Evolutionary conservation across 768 basidiomycete genomes (phyloP).

Genomic region (Sarcodon aspratus): DNA sequence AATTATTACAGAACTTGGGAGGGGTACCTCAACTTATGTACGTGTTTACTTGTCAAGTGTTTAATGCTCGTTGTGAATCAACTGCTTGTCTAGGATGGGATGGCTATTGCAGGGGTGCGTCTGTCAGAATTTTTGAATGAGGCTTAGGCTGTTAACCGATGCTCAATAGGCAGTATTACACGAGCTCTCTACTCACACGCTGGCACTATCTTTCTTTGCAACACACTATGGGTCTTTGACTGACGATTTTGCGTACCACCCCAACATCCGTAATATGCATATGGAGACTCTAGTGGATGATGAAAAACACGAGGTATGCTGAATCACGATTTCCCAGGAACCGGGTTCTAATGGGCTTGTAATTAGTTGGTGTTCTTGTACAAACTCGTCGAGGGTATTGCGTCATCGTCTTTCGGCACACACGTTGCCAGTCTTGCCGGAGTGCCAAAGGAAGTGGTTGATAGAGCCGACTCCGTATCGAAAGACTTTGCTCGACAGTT

Average conservation of each 20-base stretch:
- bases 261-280: constrained; percentile 89
- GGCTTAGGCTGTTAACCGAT: not conserved
- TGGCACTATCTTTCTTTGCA: constrained; percentile 91
- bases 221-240: constrained; percentile 96
- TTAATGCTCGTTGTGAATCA: constrained; percentile 3
- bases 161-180: constrained; percentile 63
- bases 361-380: constrained; percentile 83
- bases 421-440: constrained; percentile 95
- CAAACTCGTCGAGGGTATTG: constrained; percentile 84
- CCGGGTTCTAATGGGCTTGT: not conserved
- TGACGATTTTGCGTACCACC: constrained; percentile 86
- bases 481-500: constrained; percentile 82
- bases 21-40: constrained; percentile 93
- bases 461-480: constrained; percentile 82
- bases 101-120: constrained; percentile 88
- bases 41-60: constrained; percentile 12
- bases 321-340: not conserved
- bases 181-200: constrained; percentile 84
- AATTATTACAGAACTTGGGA: constrained; percentile 65
- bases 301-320: constrained; percentile 70
- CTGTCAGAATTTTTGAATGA: not conserved
- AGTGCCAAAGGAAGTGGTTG: constrained; percentile 74
- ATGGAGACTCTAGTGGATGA: constrained; percentile 95
- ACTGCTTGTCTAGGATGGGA: constrained; percentile 62
- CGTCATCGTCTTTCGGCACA: constrained; percentile 82